These are phyloP conservation scores for Penicillium sp. DNA, from an alignment of 2,329 filamentous ascomycete genomes.

Conservation along the genomic window DNA sequence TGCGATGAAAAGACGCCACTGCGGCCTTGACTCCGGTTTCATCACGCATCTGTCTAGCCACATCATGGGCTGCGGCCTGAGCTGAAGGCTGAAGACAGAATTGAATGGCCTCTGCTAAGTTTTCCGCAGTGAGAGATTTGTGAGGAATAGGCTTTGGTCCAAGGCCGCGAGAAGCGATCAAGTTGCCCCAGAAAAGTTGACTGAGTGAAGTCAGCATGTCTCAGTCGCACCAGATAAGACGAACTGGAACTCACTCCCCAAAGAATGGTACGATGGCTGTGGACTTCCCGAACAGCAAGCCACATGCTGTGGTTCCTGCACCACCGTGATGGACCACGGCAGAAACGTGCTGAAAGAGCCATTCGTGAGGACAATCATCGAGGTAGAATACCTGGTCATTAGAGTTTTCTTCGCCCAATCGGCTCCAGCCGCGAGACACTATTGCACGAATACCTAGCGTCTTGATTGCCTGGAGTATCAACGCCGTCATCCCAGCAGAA, in stretches of 20 bases:
- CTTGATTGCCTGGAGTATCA: conserved; percentile 48
- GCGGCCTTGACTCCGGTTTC: conserved; percentile 45
- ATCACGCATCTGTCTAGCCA: conserved; percentile 39
- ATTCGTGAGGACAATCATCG: conserved; percentile 57
- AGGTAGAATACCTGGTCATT: conserved; percentile 47
- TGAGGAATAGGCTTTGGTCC: conserved; percentile 52
- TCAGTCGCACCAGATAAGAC: too few relatives aligned
- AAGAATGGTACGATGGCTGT: conserved; percentile 59
- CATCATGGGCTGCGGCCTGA: conserved; percentile 34
- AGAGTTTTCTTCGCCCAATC: conserved; percentile 36
- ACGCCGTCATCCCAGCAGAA: conserved; percentile 43
- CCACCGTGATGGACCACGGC: conserved; percentile 59
- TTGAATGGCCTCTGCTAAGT: conserved; percentile 48
- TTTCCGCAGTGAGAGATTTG: conserved; percentile 45
- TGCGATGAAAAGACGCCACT: conserved; percentile 47
- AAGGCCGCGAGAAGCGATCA: conserved; percentile 51
- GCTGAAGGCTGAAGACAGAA: conserved; percentile 43
- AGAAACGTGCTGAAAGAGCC: conserved; percentile 57
- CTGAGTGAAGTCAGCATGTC: conserved; percentile 6
- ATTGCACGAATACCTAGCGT: conserved; percentile 51
- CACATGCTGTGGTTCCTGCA: conserved; percentile 57
- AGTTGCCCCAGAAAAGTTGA: conserved; percentile 57
- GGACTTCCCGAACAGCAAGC: conserved; percentile 51
- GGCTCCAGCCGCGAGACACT: conserved; percentile 55
- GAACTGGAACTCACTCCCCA: conserved; percentile 43